phyloP scores from a whole-genome alignment of 1,284 basidiomycete species.

The Ceratobasidium sp. region DNA sequence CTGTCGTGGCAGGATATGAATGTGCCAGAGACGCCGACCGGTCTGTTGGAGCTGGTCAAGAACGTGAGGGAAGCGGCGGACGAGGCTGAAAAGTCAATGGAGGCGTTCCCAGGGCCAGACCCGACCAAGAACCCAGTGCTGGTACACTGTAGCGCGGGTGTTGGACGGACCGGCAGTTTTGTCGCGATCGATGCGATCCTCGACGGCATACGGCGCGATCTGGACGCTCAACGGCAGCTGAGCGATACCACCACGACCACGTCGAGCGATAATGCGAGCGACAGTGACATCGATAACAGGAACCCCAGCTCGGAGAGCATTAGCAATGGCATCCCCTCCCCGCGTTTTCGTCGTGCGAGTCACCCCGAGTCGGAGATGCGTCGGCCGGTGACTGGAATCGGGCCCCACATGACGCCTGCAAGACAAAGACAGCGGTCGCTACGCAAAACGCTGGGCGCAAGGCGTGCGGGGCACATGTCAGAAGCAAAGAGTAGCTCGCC shows the following conservation, averaged over 20 bases:
- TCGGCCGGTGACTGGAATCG: neutral
- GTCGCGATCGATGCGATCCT: slow-evolving; percentile 89
- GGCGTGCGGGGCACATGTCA: neutral
- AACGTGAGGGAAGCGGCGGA: slow-evolving; percentile 67
- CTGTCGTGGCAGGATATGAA: slow-evolving; percentile 95
- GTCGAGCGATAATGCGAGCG: slow-evolving; percentile 23
- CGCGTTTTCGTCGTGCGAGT: neutral
- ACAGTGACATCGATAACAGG: slow-evolving; percentile 14
- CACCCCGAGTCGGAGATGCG: slow-evolving; percentile 20
- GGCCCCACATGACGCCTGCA: slow-evolving; percentile 3
- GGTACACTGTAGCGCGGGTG: slow-evolving; percentile 88
- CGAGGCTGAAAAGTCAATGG: slow-evolving; percentile 61
- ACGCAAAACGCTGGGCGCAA: slow-evolving; percentile 5
- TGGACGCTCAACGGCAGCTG: slow-evolving; percentile 51
- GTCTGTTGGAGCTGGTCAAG: slow-evolving; percentile 75
- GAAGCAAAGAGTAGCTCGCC: slow-evolving; percentile 6
- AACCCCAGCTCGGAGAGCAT: slow-evolving; percentile 25
- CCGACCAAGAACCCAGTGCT: slow-evolving; percentile 67
- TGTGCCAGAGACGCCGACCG: slow-evolving; percentile 82
- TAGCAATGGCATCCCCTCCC: neutral
- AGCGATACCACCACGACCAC: neutral
- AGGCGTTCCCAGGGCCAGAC: neutral
- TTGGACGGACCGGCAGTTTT: slow-evolving; percentile 91
- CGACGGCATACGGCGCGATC: slow-evolving; percentile 77
- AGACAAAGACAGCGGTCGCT: slow-evolving; percentile 13